phyloP scores from a whole-genome alignment of 208 protist species.

The Herpetomonas muscarum region DNA sequence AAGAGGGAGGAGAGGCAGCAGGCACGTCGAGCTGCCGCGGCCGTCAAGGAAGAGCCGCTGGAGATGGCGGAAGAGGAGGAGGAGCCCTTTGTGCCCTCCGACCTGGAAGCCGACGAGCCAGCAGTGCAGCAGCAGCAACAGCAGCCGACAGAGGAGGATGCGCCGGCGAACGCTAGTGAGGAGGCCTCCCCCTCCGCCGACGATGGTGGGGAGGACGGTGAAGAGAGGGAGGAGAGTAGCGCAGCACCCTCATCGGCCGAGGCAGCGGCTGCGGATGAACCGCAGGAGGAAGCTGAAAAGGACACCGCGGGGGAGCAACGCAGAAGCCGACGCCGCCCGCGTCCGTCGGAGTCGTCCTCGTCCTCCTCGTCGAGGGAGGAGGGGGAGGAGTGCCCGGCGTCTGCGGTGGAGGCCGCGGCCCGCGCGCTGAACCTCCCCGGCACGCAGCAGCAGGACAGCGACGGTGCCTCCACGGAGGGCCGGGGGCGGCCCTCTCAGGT shows the following conservation, averaged over 20 bases:
- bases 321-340: too few relatives aligned
- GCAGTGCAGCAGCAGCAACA: background rate
- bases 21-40: background rate
- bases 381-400: too few relatives aligned
- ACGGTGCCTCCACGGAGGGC: background rate
- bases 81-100: slow-evolving; percentile 1
- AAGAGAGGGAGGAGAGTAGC: background rate
- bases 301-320: background rate
- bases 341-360: too few relatives aligned
- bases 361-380: too few relatives aligned
- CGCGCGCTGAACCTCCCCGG: too few relatives aligned
- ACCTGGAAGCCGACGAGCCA: background rate
- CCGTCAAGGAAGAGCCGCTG: background rate
- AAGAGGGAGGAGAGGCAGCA: slow-evolving; percentile 2
- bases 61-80: background rate
- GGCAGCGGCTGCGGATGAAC: background rate
- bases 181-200: too few relatives aligned
- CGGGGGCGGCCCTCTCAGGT: background rate
- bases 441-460: background rate
- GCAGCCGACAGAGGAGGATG: too few relatives aligned
- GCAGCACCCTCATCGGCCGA: background rate
- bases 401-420: too few relatives aligned
- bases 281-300: background rate
- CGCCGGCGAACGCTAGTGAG: too few relatives aligned
- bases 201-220: background rate